Base-by-base conservation (phyloP, 2,329 filamentous ascomycete genomes). In the Colletotrichum camelliae region DNA sequence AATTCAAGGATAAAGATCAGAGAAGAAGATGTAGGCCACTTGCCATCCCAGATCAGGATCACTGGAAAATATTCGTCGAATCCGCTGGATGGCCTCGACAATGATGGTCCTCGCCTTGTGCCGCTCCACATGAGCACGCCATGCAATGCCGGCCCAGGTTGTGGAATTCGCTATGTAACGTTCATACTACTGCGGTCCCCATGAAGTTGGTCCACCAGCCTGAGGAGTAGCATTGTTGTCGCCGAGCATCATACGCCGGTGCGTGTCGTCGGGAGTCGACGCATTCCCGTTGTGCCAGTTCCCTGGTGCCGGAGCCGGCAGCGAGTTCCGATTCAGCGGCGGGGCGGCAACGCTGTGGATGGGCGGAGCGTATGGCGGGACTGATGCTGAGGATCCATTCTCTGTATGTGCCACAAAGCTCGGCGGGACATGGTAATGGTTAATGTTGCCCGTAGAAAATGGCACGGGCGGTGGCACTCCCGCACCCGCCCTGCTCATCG, bases 291-390 rank as follows among this genome's bases (percentile, higher is more conserved):
- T 52, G 12, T 31, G 39, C 73, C 73, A 75, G 58, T 65, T 60
- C 8, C 62, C 57, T 5, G 73, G 69, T 5, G 29, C 62, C n/a
- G 69, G 69, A 15, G 55, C 64, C 21, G 73, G 73, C 31, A 73
- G 15, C 2, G 73, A 75, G 33, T 55, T 75, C n/a, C 73, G 73
- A 52, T 75, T 75, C 24, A 48, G n/a, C n/a, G 43, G 43, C 43
- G 43, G 43, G 10, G 43, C 18, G 43, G 43, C 43, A 48, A 48
- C 43, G 43, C 43, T 48, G 43, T 48, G 43, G 18, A 48, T 48
- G 43, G 43, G 43, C 43, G 43, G 69, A 15, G 62, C 10, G 27
- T 68, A 68, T 4, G 39, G 18, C 21, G 72, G 39, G 39, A 68
- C 35, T 18, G 37, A 33, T 16, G 16, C 7, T 8, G 39, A 31